phyloP scores from a whole-genome alignment of 192 early-diverging fungal species.

The Coemansia sp. region DNA sequence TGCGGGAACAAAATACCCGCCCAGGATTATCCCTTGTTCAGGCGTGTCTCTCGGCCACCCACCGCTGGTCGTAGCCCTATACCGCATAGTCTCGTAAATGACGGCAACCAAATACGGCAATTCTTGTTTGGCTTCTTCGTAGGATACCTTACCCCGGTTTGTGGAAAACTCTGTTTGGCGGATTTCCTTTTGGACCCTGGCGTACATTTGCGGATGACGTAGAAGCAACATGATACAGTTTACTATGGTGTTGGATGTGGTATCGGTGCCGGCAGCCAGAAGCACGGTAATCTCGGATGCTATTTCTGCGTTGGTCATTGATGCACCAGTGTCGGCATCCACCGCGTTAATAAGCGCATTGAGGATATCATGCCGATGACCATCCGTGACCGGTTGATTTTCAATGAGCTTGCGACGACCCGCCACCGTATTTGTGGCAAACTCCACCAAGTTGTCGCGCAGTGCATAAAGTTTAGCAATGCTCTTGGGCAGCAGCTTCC shows the following conservation, averaged over 20 bases:
- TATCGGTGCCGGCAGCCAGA: conserved; percentile 34
- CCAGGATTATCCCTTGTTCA: background rate
- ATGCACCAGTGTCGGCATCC: conserved; percentile 30
- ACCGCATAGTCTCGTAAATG: conserved; percentile 34
- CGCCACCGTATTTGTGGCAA: conserved; percentile 2
- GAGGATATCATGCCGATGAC: conserved; percentile 17
- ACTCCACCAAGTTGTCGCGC: conserved; percentile 14
- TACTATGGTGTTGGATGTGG: conserved; percentile 16
- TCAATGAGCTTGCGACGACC: conserved; percentile 9
- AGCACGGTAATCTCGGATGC: conserved; percentile 29
- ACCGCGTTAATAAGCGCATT: conserved; percentile 17
- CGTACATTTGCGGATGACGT: conserved; percentile 16
- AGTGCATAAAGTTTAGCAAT: conserved; percentile 7
- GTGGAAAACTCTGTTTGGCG: conserved; percentile 4
- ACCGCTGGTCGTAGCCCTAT: conserved; percentile 15
- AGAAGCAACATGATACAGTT: conserved; percentile 20
- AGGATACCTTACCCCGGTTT: background rate
- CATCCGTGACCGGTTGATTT: background rate
- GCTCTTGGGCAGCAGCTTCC: conserved; percentile 1
- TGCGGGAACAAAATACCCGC: conserved; percentile 20
- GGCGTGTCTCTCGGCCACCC: conserved; percentile 33
- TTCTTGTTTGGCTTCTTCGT: background rate
- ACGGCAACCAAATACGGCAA: conserved; percentile 31
- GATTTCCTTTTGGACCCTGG: background rate
- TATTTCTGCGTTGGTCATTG: conserved; percentile 14